A percentile compares a stretch with the other conserved stretches of the same genome.
These are phyloP conservation scores for Phytophthora megakarya DNA, from an alignment of 352 stramenopile species.

Conservation along the genomic window DNA sequence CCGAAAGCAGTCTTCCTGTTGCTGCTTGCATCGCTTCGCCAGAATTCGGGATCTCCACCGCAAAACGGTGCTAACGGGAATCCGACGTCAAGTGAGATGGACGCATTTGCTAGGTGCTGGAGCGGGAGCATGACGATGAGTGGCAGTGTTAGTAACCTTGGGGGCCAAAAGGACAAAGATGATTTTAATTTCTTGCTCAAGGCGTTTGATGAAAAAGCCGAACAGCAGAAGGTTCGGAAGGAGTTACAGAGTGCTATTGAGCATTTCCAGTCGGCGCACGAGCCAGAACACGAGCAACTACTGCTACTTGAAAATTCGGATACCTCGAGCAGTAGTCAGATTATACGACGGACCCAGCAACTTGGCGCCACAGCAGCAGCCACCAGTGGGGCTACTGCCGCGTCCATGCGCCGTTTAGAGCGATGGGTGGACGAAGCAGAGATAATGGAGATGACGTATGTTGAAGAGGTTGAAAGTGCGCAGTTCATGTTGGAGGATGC, in stretches of 20 bases:
- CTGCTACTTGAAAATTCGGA: conserved; percentile 34
- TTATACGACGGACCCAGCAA: conserved; percentile 32
- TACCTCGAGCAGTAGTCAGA: conserved; percentile 30
- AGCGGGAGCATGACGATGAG: conserved; percentile 50
- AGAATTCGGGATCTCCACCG: conserved; percentile 39
- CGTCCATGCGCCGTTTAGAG: conserved; percentile 60
- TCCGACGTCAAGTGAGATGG: conserved; percentile 31
- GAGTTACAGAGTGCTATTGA: conserved; percentile 57
- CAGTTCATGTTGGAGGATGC: conserved; percentile 74
- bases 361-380: conserved; percentile 24
- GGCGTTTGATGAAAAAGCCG: conserved; percentile 63
- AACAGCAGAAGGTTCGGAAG: conserved; percentile 58
- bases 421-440: conserved; percentile 68
- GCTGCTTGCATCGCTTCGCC: conserved; percentile 56
- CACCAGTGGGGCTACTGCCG: conserved; percentile 26
- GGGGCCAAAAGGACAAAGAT: conserved; percentile 48
- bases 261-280: conserved; percentile 36
- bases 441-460: conserved; percentile 69
- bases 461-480: conserved; percentile 73
- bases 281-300: conserved; percentile 43
- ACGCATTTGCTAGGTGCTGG: conserved; percentile 38
- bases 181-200: conserved; percentile 74
- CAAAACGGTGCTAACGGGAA: conserved; percentile 27
- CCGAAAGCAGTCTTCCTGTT: conserved; percentile 49
- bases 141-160: conserved; percentile 33